Base-by-base conservation (phyloP, 306 rosid species). In the Sicyos baderoa region DNA sequence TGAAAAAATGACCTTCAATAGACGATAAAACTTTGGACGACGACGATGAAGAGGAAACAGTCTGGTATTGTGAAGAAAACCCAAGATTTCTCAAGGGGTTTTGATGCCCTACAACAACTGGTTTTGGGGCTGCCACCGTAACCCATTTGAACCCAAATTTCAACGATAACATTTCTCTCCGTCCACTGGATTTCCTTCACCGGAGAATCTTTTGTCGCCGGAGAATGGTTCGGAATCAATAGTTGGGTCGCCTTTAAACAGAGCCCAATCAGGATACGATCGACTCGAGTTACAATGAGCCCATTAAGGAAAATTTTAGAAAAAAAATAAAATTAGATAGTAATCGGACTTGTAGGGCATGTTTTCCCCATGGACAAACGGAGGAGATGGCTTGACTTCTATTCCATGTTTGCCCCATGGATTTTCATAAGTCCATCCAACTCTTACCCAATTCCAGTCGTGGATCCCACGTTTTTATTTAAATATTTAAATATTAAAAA, bases 131-230 rank as follows among this genome's bases (percentile, higher is more conserved):
- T 18, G 54, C 35, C 44, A 45, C 50, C 16, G 32, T 23, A 13
- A 65, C 18, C 54, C 54, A 44, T 65, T 22, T 45, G 0, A 27
- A 69, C 45, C 73, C 73, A 16, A 69, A 49, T 27, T 51, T 69
- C 48, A 69, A 18, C 25, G 73, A 51, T 17, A 53, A 51, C 73
- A 69, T 69, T 29, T 69, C 49, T 63, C 52, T 51, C n/a, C 7
- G 5, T 14, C 49, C 17, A 40, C 4, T 19, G 17, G 23, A 42
- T 40, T 40, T 10, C 13, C 68, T n/a, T n/a, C 5, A 2, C 69
- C 69, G 69, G 27, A 11, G 17, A 18, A 7, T 2, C 3, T 54
- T 9, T 1, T 23, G 29, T 18, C 52, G n/a, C 10, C 51, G 69
- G 52, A 0, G 68, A 40, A 18, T 29, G 2, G 7, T 17, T 23